These are phyloP conservation scores for Fusarium sterilihyphosum DNA, from an alignment of 2,329 filamentous ascomycete species.

Conservation along the genomic window DNA sequence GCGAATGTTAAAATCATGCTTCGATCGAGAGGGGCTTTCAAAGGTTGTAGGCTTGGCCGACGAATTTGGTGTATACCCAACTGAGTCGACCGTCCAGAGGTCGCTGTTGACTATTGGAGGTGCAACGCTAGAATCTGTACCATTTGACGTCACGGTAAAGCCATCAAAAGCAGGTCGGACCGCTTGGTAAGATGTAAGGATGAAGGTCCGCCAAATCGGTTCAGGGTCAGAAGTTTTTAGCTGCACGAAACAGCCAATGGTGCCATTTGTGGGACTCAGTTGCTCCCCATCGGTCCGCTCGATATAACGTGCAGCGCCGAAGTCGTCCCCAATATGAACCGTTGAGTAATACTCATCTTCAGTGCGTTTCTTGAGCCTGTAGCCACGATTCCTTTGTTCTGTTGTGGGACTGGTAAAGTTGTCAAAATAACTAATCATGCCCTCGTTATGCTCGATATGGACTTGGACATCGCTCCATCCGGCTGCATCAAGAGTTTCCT, in stretches of 20 bases:
- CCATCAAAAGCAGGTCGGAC: not conserved
- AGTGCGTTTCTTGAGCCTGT: not conserved
- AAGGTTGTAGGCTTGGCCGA: not conserved
- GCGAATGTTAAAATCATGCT: not conserved
- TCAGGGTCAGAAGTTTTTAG: not conserved
- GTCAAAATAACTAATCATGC: not conserved
- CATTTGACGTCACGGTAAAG: not conserved
- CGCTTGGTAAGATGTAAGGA: not conserved
- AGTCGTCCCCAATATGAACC: not conserved
- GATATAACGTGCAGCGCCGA: not conserved
- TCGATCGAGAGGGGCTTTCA: not conserved
- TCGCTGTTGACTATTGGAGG: not conserved
- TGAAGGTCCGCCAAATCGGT: not conserved
- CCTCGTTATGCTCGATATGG: not conserved
- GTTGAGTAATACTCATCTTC: not conserved
- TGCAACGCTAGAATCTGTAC: not conserved
- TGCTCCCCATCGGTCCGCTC: not conserved
- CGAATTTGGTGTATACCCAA: not conserved
- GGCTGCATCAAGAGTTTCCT: not conserved
- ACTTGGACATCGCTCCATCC: not conserved
- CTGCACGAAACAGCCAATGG: not conserved
- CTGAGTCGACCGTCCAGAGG: not conserved
- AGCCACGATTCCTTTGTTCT: not conserved
- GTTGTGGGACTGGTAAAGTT: fast-evolving
- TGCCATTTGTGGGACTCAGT: not conserved